A percentile compares a stretch with the other conserved stretches of the same genome.
Evolutionary conservation across 1,284 basidiomycete species (phyloP).

Genomic region (Cutaneotrichosporon cavernicola): DNA sequence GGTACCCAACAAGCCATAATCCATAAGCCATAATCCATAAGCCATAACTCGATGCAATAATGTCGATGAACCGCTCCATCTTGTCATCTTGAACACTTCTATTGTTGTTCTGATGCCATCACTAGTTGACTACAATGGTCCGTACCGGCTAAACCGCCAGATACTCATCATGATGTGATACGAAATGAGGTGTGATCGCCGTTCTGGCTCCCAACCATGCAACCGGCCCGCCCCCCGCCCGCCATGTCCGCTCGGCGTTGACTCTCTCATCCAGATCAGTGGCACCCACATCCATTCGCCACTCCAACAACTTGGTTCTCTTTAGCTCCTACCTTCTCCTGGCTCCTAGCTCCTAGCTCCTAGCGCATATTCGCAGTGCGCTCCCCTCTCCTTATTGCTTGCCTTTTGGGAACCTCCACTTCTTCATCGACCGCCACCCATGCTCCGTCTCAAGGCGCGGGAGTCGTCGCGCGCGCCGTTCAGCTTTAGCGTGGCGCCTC

Average conservation of each 20-base stretch:
- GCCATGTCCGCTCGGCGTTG: constrained; percentile 3
- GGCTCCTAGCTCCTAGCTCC: not conserved
- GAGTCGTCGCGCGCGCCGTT: constrained; percentile 37
- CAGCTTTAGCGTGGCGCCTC: constrained; percentile 32
- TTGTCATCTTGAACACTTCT: too few relatives aligned
- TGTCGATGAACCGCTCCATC: too few relatives aligned
- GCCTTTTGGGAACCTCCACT: constrained; percentile 26
- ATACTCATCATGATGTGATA: not conserved
- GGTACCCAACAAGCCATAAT: too few relatives aligned
- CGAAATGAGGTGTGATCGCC: constrained; percentile 4
- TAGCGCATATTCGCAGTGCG: not conserved
- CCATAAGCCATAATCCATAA: too few relatives aligned
- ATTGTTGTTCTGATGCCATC: not conserved
- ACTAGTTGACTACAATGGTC: not conserved
- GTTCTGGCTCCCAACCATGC: not conserved
- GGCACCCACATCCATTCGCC: not conserved
- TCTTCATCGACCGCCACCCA: not conserved
- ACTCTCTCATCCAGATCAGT: not conserved
- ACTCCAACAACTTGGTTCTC: not conserved
- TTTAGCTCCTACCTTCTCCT: not conserved
- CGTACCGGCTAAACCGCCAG: not conserved
- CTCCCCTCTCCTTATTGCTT: not conserved
- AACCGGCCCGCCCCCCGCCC: not conserved
- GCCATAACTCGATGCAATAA: too few relatives aligned
- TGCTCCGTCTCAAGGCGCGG: constrained; percentile 35